Conservation (phyloP, 768 basidiomycete species). For the Psilocybe azurescens region DNA sequence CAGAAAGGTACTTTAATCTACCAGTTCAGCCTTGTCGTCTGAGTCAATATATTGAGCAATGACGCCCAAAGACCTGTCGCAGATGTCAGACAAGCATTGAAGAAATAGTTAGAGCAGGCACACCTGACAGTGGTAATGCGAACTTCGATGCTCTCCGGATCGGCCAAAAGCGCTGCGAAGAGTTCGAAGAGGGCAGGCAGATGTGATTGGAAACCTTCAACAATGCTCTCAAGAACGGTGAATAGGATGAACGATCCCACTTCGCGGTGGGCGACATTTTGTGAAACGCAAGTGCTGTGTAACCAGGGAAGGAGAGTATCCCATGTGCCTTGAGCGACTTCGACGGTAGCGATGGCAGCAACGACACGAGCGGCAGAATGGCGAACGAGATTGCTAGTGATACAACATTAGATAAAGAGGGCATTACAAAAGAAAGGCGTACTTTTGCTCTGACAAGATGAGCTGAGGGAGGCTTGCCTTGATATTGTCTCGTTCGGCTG, state of each 20-base stretch:
- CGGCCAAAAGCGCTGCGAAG: conserved; percentile 72
- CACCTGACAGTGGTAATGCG: conserved; percentile 88
- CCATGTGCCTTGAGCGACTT: conserved; percentile 84
- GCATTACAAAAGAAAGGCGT: conserved; percentile 30
- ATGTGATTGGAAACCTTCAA: conserved; percentile 86
- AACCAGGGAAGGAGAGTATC: conserved; percentile 88
- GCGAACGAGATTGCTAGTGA: conserved; percentile 81
- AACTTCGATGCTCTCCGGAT: conserved; percentile 89
- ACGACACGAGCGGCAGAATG: conserved; percentile 93
- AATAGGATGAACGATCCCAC: conserved; percentile 89
- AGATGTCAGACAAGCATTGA: conserved; percentile 11
- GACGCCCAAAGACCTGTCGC: conserved; percentile 78
- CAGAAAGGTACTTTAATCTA: conserved; percentile 41
- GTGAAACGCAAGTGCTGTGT: conserved; percentile 73
- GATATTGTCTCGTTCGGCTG: conserved; percentile 77
- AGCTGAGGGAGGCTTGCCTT: conserved; percentile 83
- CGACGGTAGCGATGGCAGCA: conserved; percentile 89
- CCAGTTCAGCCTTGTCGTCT: conserved; percentile 88
- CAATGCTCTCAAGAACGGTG: conserved; percentile 90
- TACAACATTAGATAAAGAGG: conserved; percentile 19
- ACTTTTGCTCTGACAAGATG: conserved; percentile 82
- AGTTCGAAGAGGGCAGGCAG: conserved; percentile 78
- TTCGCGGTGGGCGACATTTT: conserved; percentile 81
- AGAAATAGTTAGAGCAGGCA: conserved; percentile 20
- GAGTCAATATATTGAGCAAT: conserved; percentile 91